Conservation (phyloP, 1,284 basidiomycete genomes). For the Peniophora sp. region DNA sequence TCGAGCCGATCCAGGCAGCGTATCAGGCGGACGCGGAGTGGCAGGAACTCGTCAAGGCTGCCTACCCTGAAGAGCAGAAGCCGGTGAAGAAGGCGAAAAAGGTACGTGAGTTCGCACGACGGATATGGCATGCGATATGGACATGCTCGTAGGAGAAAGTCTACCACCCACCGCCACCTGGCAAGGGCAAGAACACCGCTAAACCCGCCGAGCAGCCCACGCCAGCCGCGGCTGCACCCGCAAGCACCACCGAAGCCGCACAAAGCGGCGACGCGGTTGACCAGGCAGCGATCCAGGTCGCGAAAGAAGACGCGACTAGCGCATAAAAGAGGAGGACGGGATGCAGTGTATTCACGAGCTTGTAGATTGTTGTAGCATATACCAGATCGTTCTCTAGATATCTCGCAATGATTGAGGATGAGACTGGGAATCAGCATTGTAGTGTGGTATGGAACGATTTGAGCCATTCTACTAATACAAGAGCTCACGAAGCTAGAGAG, state of each 20-base stretch:
- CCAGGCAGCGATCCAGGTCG: neutral
- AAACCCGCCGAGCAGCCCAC: slow-evolving; percentile 12
- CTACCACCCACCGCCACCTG: slow-evolving; percentile 72
- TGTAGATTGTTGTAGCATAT: too few relatives aligned
- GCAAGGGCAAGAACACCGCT: slow-evolving; percentile 54
- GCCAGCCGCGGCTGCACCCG: slow-evolving; percentile 2
- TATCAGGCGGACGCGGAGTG: slow-evolving; percentile 79
- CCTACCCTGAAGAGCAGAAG: slow-evolving; percentile 77
- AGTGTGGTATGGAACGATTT: neutral
- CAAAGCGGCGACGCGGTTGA: neutral
- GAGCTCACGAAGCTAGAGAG: too few relatives aligned
- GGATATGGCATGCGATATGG: too few relatives aligned
- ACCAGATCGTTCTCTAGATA: too few relatives aligned
- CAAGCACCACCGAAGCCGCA: too few relatives aligned
- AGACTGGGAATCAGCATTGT: too few relatives aligned
- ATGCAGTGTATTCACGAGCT: neutral
- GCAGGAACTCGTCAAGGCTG: slow-evolving; percentile 69
- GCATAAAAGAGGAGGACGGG: neutral
- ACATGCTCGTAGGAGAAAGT: slow-evolving; percentile 43
- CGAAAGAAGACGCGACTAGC: neutral
- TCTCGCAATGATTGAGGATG: too few relatives aligned
- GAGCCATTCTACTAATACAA: neutral
- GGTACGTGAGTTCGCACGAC: slow-evolving; percentile 18
- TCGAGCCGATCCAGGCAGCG: slow-evolving; percentile 76
- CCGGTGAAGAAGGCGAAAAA: slow-evolving; percentile 51